Evolutionary conservation across 225 moss, liverwort and hornwort species (phyloP).

Genomic region (Physcomitrellopsis africana): DNA sequence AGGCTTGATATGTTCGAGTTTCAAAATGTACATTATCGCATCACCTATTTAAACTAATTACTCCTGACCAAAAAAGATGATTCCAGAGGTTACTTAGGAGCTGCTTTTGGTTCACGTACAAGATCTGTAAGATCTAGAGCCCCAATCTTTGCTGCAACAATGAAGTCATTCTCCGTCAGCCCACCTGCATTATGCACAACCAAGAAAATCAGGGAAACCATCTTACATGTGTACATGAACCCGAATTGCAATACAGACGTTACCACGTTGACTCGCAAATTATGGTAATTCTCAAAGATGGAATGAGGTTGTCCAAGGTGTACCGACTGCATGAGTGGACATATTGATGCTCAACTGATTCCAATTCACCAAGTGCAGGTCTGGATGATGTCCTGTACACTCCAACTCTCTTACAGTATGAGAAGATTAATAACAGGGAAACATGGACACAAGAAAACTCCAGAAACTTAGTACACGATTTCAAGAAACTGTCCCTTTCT

Average conservation of each 20-base stretch:
- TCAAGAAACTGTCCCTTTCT: background rate
- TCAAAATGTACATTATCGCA: conserved; percentile 10
- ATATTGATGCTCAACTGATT: conserved; percentile 83
- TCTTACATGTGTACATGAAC: background rate
- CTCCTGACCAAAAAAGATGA: conserved; percentile 9
- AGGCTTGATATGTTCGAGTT: conserved; percentile 9
- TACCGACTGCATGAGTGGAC: conserved; percentile 81
- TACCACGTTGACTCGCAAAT: background rate
- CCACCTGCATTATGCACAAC: conserved; percentile 58
- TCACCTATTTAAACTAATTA: background rate
- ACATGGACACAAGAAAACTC: background rate
- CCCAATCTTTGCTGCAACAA: conserved; percentile 81
- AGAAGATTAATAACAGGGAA: conserved; percentile 19
- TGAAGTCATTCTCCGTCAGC: conserved; percentile 89
- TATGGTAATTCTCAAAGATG: conserved; percentile 3
- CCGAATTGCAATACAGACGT: background rate
- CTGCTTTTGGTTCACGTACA: conserved; percentile 60
- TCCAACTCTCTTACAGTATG: conserved; percentile 8
- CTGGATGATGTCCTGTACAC: conserved; percentile 86
- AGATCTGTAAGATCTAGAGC: conserved; percentile 59
- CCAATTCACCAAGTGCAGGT: conserved; percentile 89
- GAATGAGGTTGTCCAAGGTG: conserved; percentile 12
- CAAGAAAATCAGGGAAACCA: background rate
- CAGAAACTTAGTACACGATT: background rate
- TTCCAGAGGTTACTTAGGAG: conserved; percentile 33